These are phyloP conservation scores for Coniferiporia sulphurascens DNA, from an alignment of 1,284 basidiomycete genomes.

Conservation along the genomic window DNA sequence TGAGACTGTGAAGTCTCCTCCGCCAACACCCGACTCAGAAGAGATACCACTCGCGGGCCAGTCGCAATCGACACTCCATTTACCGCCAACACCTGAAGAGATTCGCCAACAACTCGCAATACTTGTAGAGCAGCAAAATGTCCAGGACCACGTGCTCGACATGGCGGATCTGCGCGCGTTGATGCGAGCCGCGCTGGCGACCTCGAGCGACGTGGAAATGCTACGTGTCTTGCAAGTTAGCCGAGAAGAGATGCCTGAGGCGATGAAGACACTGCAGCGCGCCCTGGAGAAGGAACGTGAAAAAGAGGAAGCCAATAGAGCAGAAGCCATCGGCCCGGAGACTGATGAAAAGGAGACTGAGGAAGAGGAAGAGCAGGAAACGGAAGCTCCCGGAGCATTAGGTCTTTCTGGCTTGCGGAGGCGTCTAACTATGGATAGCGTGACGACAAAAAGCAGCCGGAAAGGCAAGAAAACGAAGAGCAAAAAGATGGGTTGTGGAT, in stretches of 20 bases:
- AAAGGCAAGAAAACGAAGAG: slow-evolving; percentile 16
- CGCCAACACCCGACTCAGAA: slow-evolving; percentile 15
- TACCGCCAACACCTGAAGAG: slow-evolving; percentile 10
- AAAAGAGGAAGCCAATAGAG: slow-evolving; percentile 25
- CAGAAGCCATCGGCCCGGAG: not conserved
- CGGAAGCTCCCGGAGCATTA: slow-evolving; percentile 17
- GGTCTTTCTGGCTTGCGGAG: slow-evolving; percentile 25
- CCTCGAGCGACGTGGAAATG: slow-evolving; percentile 60
- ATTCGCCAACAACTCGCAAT: slow-evolving; percentile 7
- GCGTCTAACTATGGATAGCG: slow-evolving; percentile 13
- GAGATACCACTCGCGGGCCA: not conserved
- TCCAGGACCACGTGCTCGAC: slow-evolving; percentile 49
- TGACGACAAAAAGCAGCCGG: slow-evolving; percentile 10
- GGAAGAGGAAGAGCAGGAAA: not conserved
- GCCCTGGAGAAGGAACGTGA: slow-evolving; percentile 52
- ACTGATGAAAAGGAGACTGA: slow-evolving; percentile 1
- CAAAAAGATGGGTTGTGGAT: slow-evolving; percentile 14
- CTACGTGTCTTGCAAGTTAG: slow-evolving; percentile 57
- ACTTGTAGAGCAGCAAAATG: slow-evolving; percentile 41
- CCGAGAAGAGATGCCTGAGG: slow-evolving; percentile 70
- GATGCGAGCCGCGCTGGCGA: slow-evolving; percentile 52
- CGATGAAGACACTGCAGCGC: slow-evolving; percentile 71
- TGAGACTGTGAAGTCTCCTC: slow-evolving; percentile 15
- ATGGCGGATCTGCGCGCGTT: slow-evolving; percentile 51
- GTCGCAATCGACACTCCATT: slow-evolving; percentile 11